Evolutionary conservation across 140 eudicot genomes (phyloP), one percentile per base, ranked within the genome.

Genomic region (Cichorium intybus): DNA sequence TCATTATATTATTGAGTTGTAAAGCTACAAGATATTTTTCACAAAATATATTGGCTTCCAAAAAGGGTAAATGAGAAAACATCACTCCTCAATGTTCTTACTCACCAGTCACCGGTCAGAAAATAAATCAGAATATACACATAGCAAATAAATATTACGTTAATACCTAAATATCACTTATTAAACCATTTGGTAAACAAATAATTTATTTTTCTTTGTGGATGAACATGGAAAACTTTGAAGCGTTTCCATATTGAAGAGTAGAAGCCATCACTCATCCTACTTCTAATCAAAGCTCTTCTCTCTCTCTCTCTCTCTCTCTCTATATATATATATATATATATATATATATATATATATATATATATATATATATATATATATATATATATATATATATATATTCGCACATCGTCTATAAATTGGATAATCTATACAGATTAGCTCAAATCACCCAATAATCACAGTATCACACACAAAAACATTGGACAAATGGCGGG

Each of bases 161-260:
- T n/a, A n/a, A n/a, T n/a, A n/a, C 11, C n/a, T 11, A 10, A 37
- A 37, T 10, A 0, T 1, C 1, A 10, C 1, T 37, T 37, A 4
- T 0, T 37, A 4, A 37, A 37, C 3, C 5, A 37, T 12, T 4
- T 8, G 9, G 35, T 8, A 31, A 31, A 31, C 9, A 31, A 31
- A 31, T 4, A 1, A 31, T 31, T 37, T 3, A 10, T 10, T 7
- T 20, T 8, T 41, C 3, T 20, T 8, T 41, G 24, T 16, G 5
- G 26, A 10, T 4, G 8, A 27, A 56, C 15, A 18, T 8, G 60
- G 24, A 20, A 74, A 50, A 21, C 79, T 66, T 66, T 26, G 27
- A 74, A 66, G 48, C 49, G 74, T 66, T 74, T 74, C 50, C 52
- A 58, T 57, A 28, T 74, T 74, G 74, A 74, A 11, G 74, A 74